Evolutionary conservation across 106 monocot species (phyloP).

Genomic region (Chionographis japonica): DNA sequence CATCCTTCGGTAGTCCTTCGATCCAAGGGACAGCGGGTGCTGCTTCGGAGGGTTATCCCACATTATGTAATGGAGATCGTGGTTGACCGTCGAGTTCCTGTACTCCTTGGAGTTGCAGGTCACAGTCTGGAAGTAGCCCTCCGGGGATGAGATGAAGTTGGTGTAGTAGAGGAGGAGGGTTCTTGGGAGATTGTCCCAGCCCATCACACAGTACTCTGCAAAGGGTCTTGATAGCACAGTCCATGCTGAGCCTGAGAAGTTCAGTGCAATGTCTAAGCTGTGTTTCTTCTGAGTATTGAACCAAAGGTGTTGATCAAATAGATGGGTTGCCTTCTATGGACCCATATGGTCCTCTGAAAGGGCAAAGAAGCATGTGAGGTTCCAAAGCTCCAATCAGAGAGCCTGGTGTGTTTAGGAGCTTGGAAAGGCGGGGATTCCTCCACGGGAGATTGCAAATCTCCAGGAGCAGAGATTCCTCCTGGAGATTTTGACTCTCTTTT

Average conservation of each 20-base stretch:
- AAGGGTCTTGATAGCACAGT: constrained; percentile 71
- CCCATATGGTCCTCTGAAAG: too few species aligned
- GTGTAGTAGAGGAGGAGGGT: constrained; percentile 92
- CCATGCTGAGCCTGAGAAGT: constrained; percentile 81
- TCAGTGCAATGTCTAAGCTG: not conserved
- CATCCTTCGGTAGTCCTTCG: constrained; percentile 59
- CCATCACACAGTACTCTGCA: constrained; percentile 62
- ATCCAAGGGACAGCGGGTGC: constrained; percentile 50
- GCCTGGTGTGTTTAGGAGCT: too few species aligned
- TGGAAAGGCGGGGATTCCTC: too few species aligned
- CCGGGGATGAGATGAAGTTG: constrained; percentile 86
- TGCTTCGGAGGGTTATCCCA: constrained; percentile 94
- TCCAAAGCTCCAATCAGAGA: too few species aligned
- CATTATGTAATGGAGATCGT: constrained; percentile 72
- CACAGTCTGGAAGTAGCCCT: constrained; percentile 86
- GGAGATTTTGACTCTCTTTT: too few species aligned
- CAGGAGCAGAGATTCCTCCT: too few species aligned
- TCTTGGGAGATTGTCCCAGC: constrained; percentile 89
- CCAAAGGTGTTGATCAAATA: not conserved
- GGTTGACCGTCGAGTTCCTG: constrained; percentile 62
- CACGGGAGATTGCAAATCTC: too few species aligned
- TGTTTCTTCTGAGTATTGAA: not conserved
- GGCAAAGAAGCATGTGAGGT: too few species aligned
- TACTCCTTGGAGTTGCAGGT: constrained; percentile 67
- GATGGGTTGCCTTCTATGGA: too few species aligned